These are phyloP conservation scores for Xanthoconium separans DNA, from an alignment of 1,284 basidiomycete species.

Conservation along the genomic window DNA sequence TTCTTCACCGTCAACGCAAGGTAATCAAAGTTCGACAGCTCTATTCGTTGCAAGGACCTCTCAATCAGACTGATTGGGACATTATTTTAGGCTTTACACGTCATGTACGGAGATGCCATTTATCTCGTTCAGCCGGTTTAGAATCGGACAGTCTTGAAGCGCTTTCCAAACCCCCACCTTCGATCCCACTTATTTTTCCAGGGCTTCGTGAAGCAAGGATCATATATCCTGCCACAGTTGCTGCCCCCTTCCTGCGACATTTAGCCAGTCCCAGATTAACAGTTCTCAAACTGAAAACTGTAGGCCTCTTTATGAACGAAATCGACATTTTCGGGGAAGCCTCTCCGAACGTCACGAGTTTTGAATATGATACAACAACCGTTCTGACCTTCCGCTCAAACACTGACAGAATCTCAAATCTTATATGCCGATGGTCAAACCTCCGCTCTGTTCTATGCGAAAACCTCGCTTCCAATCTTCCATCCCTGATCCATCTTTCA, in stretches of 20 bases:
- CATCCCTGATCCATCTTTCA: not conserved
- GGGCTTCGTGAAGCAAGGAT: not conserved
- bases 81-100: not conserved
- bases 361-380: not conserved
- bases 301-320: too few relatives aligned
- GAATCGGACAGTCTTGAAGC: not conserved
- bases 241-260: not conserved
- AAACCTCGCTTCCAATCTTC: too few relatives aligned
- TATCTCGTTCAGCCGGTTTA: too few relatives aligned
- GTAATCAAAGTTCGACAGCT: not conserved
- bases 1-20: not conserved
- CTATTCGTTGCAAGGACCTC: not conserved
- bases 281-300: too few relatives aligned
- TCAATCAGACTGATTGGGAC: not conserved
- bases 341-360: not conserved
- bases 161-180: not conserved
- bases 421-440: not conserved
- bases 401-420: not conserved
- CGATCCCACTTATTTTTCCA: not conserved
- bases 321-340: not conserved
- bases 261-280: not conserved
- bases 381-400: not conserved
- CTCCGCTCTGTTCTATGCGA: not conserved
- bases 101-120: not conserved
- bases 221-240: rapidly evolving